Evolutionary conservation across 352 stramenopile species (phyloP).

Genomic region (Globisporangium paroecandrum): DNA sequence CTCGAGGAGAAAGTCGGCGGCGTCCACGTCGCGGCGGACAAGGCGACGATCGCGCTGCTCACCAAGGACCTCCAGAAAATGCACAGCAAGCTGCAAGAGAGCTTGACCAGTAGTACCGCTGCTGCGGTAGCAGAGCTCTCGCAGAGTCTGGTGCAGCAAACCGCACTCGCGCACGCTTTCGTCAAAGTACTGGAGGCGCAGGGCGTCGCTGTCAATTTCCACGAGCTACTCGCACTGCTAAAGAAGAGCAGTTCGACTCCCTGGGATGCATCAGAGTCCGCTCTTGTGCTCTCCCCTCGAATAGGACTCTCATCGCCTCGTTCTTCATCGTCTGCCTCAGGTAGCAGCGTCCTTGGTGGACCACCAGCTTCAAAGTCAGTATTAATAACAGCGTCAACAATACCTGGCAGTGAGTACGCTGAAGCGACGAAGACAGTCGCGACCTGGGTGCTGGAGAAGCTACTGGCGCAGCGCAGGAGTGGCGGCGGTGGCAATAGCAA

Average conservation of each 20-base stretch:
- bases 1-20: conserved; percentile 71
- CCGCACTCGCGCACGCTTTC: conserved; percentile 32
- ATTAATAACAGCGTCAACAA: not conserved
- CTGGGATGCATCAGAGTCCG: not conserved
- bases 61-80: conserved; percentile 57
- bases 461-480: conserved; percentile 14
- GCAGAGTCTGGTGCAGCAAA: conserved; percentile 2
- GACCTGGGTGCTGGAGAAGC: conserved; percentile 19
- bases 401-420: conserved; percentile 6
- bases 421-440: conserved; percentile 20
- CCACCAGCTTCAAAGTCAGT: not conserved
- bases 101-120: not conserved
- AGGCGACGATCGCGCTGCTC: conserved; percentile 58
- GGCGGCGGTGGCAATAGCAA: conserved; percentile 13
- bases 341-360: not conserved
- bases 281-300: not conserved
- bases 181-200: conserved; percentile 32
- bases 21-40: conserved; percentile 61
- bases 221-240: conserved; percentile 32
- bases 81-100: conserved; percentile 18
- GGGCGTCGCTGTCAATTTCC: conserved; percentile 24
- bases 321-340: not conserved
- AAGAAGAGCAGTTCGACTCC: not conserved
- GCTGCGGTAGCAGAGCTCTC: conserved; percentile 4
- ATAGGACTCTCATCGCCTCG: not conserved